Conservation (phyloP, 2,329 filamentous ascomycete genomes). For the Calonectria multiphialidica region DNA sequence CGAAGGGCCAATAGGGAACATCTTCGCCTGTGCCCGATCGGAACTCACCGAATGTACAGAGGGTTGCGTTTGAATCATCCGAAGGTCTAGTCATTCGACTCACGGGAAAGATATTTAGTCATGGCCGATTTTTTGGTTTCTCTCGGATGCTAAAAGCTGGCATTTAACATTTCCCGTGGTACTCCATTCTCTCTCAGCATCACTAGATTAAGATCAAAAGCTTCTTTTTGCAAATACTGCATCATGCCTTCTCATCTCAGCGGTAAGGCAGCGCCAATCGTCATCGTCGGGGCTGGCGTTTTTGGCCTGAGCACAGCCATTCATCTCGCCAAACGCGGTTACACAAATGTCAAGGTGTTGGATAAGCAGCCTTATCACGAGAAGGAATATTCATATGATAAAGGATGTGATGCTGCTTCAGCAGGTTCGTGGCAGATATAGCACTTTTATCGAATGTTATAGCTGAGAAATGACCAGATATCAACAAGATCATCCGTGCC, state of each 20-base stretch:
- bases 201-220: neutral
- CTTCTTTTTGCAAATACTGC: no score
- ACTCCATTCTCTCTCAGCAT: no score
- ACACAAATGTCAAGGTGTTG: slow-evolving; percentile 58
- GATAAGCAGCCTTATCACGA: slow-evolving; percentile 58
- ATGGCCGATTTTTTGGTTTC: no score
- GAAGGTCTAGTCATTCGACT: neutral
- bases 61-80: neutral
- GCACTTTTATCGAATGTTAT: neutral
- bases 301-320: slow-evolving; percentile 50
- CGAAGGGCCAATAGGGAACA: slow-evolving; percentile 7
- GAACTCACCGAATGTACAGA: neutral
- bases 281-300: slow-evolving; percentile 23
- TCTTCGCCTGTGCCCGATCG: neutral
- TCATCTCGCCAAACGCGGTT: slow-evolving; percentile 51
- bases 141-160: no score
- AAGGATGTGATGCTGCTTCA: slow-evolving; percentile 54
- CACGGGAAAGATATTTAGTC: neutral
- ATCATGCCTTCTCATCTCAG: neutral
- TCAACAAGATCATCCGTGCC: slow-evolving; percentile 18
- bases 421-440: slow-evolving; percentile 34
- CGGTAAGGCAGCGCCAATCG: neutral
- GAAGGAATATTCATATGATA: slow-evolving; percentile 52
- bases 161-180: neutral
- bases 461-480: neutral